These are phyloP conservation scores for Alternaria postmessia DNA, from an alignment of 2,329 filamentous ascomycete species.

Conservation along the genomic window DNA sequence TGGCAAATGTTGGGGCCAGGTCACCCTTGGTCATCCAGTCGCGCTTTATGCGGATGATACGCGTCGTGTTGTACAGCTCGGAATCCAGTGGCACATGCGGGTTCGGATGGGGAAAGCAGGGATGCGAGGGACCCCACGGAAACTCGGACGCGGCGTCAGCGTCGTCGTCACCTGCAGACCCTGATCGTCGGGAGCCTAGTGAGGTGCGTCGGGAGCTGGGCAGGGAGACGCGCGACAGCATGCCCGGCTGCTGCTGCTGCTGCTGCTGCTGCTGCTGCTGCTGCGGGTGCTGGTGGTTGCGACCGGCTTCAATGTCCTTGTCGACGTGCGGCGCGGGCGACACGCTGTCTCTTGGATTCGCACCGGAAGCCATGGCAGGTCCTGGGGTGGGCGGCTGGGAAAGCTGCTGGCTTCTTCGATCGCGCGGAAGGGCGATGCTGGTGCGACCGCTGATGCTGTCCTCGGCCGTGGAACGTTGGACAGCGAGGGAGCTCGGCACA, in stretches of 20 bases:
- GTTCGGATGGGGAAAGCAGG: slow-evolving; percentile 93
- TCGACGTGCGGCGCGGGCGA: slow-evolving; percentile 18
- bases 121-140: slow-evolving; percentile 92
- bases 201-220: slow-evolving; percentile 40
- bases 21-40: slow-evolving; percentile 94
- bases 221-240: slow-evolving; percentile 32
- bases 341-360: slow-evolving; percentile 20
- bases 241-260: slow-evolving; percentile 4
- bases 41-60: slow-evolving; percentile 88
- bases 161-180: slow-evolving; percentile 20
- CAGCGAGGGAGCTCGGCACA: slow-evolving; percentile 45
- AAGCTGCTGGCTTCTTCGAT: slow-evolving; percentile 39
- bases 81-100: slow-evolving; percentile 85
- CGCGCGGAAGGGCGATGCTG: slow-evolving; percentile 61
- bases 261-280: slow-evolving; percentile 15
- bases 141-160: slow-evolving; percentile 61
- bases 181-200: slow-evolving; percentile 33
- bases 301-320: slow-evolving; percentile 40
- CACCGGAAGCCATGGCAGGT: slow-evolving; percentile 35
- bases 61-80: slow-evolving; percentile 76
- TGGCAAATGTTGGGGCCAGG: slow-evolving; percentile 90
- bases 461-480: slow-evolving; percentile 52
- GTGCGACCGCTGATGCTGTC: slow-evolving; percentile 53
- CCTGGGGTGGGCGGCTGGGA: slow-evolving; percentile 37
- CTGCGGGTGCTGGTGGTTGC: not conserved